Conservation (phyloP, 768 basidiomycete species). For the Collybiopsis confluens region DNA sequence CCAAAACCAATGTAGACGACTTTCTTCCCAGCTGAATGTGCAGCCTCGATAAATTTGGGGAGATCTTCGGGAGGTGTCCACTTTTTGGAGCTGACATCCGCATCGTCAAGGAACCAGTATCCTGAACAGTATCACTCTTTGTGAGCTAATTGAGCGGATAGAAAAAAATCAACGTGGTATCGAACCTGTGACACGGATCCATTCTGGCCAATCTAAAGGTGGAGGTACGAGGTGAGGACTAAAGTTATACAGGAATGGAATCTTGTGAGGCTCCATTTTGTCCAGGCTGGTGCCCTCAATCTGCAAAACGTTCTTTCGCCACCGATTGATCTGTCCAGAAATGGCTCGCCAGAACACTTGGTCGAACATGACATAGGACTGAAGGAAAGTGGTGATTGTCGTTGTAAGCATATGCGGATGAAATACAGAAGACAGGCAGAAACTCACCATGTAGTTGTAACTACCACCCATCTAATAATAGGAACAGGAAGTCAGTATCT, state of each 20-base stretch:
- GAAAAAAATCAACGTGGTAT: constrained; percentile 8
- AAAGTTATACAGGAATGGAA: constrained; percentile 98
- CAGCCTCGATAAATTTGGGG: constrained; percentile 75
- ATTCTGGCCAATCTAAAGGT: constrained; percentile 97
- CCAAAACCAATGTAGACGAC: constrained; percentile 98
- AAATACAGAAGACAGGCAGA: neutral
- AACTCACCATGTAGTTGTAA: constrained; percentile 93
- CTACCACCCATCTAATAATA: constrained; percentile 79
- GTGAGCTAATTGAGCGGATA: neutral
- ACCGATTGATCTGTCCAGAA: constrained; percentile 91
- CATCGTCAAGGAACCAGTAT: constrained; percentile 96
- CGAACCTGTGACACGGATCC: constrained; percentile 89
- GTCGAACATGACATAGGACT: constrained; percentile 97
- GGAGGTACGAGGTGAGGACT: constrained; percentile 87
- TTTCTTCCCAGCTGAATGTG: constrained; percentile 74
- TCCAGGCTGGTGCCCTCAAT: constrained; percentile 84
- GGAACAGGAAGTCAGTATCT: constrained; percentile 9
- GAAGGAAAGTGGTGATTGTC: neutral
- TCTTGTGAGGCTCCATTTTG: constrained; percentile 96
- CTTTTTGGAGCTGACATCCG: constrained; percentile 83
- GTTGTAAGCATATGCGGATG: neutral
- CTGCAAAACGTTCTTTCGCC: constrained; percentile 74
- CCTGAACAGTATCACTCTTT: constrained; percentile 39
- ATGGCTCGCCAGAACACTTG: constrained; percentile 97
- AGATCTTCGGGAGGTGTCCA: constrained; percentile 86